phyloP scores from a whole-genome alignment of 441 rosid species.

The Cnidoscolus chayamansa region DNA sequence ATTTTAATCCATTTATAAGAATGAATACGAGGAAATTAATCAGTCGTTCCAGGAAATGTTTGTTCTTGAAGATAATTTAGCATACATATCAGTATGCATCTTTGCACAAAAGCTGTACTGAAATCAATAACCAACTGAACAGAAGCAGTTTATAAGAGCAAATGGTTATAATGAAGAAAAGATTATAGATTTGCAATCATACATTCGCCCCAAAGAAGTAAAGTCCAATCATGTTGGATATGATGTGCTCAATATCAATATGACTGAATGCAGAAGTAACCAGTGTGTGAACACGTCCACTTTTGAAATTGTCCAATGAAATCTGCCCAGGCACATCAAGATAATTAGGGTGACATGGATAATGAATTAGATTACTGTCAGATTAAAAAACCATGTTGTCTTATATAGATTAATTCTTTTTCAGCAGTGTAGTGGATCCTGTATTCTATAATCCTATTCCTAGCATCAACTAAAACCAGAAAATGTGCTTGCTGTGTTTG shows the following conservation, averaged over 20 bases:
- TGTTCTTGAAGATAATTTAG: neutral
- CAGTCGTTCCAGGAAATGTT: neutral
- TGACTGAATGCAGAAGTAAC: conserved; percentile 92
- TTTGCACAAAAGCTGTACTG: neutral
- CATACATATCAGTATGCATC: neutral
- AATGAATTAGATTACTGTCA: neutral
- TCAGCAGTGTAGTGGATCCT: neutral
- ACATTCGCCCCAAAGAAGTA: conserved; percentile 90
- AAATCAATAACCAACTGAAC: conserved; percentile 13
- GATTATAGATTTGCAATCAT: conserved; percentile 28
- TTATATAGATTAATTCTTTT: neutral
- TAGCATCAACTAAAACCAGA: conserved; percentile 4
- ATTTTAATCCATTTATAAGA: neutral
- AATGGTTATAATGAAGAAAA: conserved; percentile 22
- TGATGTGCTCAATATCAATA: conserved; percentile 52
- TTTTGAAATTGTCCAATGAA: conserved; percentile 66
- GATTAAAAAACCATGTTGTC: neutral
- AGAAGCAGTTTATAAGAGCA: conserved; percentile 12
- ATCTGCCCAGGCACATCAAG: conserved; percentile 50
- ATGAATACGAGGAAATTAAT: neutral
- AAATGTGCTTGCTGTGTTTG: neutral
- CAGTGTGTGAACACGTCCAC: conserved; percentile 66
- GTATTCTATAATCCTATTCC: neutral
- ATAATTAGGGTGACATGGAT: conserved; percentile 15
- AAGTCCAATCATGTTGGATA: conserved; percentile 86